A percentile compares a stretch with the other conserved stretches of the same genome.
Conservation (phyloP, 1,139 yeast species). For the Suhomyces terraborum region DNA sequence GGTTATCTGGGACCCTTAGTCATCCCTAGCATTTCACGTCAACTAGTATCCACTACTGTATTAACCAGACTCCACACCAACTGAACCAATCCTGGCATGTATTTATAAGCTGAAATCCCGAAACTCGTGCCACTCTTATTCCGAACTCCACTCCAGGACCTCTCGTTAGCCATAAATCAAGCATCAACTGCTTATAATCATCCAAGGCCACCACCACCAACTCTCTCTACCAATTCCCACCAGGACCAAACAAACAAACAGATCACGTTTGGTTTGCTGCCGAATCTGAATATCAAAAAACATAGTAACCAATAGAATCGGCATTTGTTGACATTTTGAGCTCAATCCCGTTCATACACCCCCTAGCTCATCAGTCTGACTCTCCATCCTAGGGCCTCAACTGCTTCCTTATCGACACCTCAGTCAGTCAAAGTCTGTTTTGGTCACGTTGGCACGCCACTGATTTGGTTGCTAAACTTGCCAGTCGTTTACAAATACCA, state of each 20-base stretch:
- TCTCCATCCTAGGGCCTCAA: no score
- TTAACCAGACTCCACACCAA: conserved; percentile 9
- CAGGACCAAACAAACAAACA: neutral
- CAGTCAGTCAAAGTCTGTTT: no score
- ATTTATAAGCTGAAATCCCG: conserved; percentile 8
- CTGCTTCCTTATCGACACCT: no score
- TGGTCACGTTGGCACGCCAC: no score
- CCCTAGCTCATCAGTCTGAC: no score
- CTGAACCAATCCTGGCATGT: conserved; percentile 6
- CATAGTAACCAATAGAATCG: no score
- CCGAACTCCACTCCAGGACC: neutral
- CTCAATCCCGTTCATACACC: no score
- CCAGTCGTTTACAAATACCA: no score
- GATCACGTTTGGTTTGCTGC: no score
- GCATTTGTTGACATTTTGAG: no score
- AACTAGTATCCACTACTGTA: neutral
- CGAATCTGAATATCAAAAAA: no score
- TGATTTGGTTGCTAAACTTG: neutral
- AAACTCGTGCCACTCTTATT: neutral
- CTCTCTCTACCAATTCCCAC: neutral
- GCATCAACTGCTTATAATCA: neutral
- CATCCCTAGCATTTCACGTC: neutral
- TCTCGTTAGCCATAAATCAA: neutral
- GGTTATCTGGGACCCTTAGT: conserved; percentile 2
- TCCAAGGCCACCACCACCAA: neutral